These are phyloP conservation scores for Lepraria neglecta DNA, from an alignment of 495 filamentous ascomycete genomes.

Conservation along the genomic window DNA sequence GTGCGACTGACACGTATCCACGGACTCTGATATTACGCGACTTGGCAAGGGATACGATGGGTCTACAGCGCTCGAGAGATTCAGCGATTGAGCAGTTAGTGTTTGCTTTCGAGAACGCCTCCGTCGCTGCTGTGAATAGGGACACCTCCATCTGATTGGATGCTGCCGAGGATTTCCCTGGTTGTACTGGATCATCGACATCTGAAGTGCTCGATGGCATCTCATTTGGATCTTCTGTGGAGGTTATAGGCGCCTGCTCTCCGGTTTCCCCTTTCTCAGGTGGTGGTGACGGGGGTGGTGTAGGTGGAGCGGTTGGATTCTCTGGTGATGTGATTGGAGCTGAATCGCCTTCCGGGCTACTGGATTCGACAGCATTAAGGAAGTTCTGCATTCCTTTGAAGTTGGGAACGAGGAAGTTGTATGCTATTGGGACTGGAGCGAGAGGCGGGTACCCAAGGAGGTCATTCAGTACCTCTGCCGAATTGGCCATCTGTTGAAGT, in stretches of 20 bases:
- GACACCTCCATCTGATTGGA: conserved; percentile 64
- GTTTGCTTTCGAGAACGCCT: conserved; percentile 84
- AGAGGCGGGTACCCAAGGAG: conserved; percentile 55
- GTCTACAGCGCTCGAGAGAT: conserved; percentile 67
- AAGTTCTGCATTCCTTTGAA: conserved; percentile 64
- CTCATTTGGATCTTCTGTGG: conserved; percentile 37
- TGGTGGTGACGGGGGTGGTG: conserved; percentile 23
- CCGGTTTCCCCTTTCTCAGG: conserved; percentile 23
- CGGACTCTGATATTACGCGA: conserved; percentile 66
- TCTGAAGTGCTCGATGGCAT: conserved; percentile 33
- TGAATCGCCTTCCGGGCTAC: not conserved
- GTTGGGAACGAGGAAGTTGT: conserved; percentile 93
- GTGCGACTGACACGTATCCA: conserved; percentile 89
- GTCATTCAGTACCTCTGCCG: conserved; percentile 70
- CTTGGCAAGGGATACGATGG: conserved; percentile 70
- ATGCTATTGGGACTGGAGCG: conserved; percentile 63
- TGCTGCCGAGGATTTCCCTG: conserved; percentile 28
- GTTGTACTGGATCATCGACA: conserved; percentile 8
- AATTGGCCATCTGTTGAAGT: conserved; percentile 75
- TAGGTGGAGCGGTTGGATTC: conserved; percentile 35
- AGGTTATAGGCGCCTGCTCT: conserved; percentile 38
- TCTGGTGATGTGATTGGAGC: conserved; percentile 30
- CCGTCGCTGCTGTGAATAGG: conserved; percentile 87
- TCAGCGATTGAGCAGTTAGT: conserved; percentile 83
- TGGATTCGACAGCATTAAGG: conserved; percentile 31